Percentiles rank a stretch among this genome's conserved stretches.
These are phyloP conservation scores for Phytophthora chlamydospora DNA, from an alignment of 352 stramenopile genomes.

Conservation along the genomic window DNA sequence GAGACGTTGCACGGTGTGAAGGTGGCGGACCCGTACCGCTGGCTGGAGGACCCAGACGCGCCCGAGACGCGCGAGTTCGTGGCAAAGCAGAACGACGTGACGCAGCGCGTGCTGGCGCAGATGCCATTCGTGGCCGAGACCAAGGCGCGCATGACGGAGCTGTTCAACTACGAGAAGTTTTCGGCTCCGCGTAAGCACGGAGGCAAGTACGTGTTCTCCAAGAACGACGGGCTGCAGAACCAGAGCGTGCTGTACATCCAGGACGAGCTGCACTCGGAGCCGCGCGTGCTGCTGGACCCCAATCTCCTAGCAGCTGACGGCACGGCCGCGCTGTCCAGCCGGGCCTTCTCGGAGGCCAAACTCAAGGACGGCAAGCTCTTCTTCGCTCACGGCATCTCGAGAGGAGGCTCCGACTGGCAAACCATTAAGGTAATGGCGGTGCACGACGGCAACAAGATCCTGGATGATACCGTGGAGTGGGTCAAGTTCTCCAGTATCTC, in stretches of 20 bases:
- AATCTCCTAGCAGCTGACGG: conserved; percentile 80
- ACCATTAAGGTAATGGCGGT: conserved; percentile 87
- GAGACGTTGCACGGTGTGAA: conserved; percentile 65
- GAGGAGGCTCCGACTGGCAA: conserved; percentile 87
- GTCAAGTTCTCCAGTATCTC: conserved; percentile 88
- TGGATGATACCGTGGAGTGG: conserved; percentile 86
- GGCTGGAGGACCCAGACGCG: conserved; percentile 79
- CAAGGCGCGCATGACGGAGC: conserved; percentile 77
- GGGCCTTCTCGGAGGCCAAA: conserved; percentile 79
- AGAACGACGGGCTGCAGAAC: conserved; percentile 91
- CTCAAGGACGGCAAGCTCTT: conserved; percentile 68
- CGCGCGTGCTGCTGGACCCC: conserved; percentile 81
- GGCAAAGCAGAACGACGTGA: conserved; percentile 72
- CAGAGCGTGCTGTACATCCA: conserved; percentile 91
- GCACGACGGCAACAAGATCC: conserved; percentile 64
- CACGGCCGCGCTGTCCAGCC: conserved; percentile 70
- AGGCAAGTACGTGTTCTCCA: conserved; percentile 84
- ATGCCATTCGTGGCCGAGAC: conserved; percentile 76
- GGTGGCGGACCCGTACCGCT: conserved; percentile 76
- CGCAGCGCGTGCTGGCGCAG: conserved; percentile 65
- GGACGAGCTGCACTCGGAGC: conserved; percentile 62
- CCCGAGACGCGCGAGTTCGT: conserved; percentile 86
- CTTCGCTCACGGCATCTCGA: conserved; percentile 84
- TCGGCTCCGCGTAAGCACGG: conserved; percentile 76
- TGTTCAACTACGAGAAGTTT: conserved; percentile 92